Evolutionary conservation across 768 basidiomycete species (phyloP), one percentile per base, ranked within the genome.

Genomic region (Suillus decipiens): DNA sequence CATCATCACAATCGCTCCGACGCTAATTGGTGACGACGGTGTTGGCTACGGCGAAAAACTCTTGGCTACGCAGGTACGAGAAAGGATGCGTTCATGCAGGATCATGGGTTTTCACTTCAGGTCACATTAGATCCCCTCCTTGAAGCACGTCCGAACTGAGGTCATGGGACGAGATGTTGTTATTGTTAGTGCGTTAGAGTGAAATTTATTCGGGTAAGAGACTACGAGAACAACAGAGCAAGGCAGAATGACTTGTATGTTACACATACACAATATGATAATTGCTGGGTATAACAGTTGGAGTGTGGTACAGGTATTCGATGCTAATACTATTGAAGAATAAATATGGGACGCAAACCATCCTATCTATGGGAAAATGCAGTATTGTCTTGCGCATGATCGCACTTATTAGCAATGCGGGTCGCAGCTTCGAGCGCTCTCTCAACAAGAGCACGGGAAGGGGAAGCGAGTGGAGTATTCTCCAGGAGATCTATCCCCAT

Each of bases 1-100:
- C 22, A 83, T 99, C 51, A 78, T 98, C 51, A 99, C 97, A 3
- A 83, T 93, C 22, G 92, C 96, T 1, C 97, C 97, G 0, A 82
- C 80, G n/a, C 74, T 95, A 17, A 88, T 99, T 5, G 96, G 96
- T 0, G 74, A 75, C 2, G 78, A 80, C n/a, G 93, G 91, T 7
- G 74, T 93, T 0, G 83, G 84, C 10, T 91, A 90, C 66, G 74
- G 73, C 59, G 60, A 65, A 61, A 68, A 39, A 60, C 62, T 54
- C 71, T 71, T 58, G 53, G 70, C 61, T 37, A 34, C 41, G 70
- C 69, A 48, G 63, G 71, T 31, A 54, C 9, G 24, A 55, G 43
- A 17, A 14, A 59, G 28, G n/a, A 63, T 47, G 31, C 31, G 24
- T 31, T 63, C 45, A 37, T 36, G 15, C 31, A 34, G 11, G 24